Conservation (phyloP, 2,329 filamentous ascomycete species). For the Teratosphaeria destructans region DNA sequence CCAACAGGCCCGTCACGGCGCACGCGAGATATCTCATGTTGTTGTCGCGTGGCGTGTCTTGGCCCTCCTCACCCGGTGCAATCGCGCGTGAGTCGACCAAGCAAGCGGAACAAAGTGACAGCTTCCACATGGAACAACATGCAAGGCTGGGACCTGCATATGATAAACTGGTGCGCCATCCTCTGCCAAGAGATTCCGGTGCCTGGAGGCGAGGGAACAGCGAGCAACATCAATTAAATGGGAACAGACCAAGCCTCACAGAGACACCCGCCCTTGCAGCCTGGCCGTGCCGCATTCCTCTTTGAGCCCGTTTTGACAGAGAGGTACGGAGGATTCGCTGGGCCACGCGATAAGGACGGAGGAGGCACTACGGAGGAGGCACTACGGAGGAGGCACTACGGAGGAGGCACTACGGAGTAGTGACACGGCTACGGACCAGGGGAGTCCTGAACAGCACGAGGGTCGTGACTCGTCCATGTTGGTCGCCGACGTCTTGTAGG, state of each 20-base stretch:
- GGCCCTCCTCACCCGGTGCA: neutral
- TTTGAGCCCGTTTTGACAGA: neutral
- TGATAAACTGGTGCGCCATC: neutral
- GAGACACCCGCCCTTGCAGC: neutral
- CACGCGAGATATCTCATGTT: neutral
- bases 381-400: neutral
- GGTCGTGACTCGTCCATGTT: neutral
- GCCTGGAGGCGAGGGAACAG: neutral
- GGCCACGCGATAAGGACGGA: neutral
- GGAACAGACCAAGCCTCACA: neutral
- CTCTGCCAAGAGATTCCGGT: neutral
- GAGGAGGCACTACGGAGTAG: neutral
- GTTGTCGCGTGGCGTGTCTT: neutral
- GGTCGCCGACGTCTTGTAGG: neutral
- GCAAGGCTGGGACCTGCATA: neutral
- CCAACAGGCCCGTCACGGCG: neutral
- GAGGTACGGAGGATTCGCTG: neutral
- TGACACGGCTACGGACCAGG: neutral
- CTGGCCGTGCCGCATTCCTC: neutral
- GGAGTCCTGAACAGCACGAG: neutral
- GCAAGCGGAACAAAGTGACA: neutral
- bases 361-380: neutral
- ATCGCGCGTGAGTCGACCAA: neutral
- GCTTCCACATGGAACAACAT: neutral
- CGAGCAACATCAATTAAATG: neutral